Evolutionary conservation across 495 filamentous ascomycete species (phyloP).

Genomic region (Aspergillus ellipticus): DNA sequence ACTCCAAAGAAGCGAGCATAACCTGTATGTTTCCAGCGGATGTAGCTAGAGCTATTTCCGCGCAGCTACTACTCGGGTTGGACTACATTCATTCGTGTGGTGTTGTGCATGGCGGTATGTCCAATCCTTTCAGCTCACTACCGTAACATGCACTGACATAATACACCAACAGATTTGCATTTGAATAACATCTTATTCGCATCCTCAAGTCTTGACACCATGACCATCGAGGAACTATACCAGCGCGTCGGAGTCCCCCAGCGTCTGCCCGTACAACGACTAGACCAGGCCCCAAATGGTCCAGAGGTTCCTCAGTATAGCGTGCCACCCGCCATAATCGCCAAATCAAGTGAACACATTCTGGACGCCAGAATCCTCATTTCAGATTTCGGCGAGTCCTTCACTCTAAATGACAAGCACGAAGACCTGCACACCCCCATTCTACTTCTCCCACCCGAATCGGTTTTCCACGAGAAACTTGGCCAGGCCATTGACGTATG

Average conservation of each 20-base stretch:
- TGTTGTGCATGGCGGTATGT: background rate
- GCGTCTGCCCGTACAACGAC: constrained; percentile 1
- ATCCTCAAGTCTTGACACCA: background rate
- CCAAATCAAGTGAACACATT: constrained; percentile 2
- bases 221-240: constrained; percentile 4
- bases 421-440: constrained; percentile 12
- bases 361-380: constrained; percentile 7
- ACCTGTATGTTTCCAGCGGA: background rate
- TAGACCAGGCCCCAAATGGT: constrained; percentile 2
- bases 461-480: constrained; percentile 14
- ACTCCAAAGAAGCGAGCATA: background rate
- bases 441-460: constrained; percentile 14
- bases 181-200: constrained; percentile 3
- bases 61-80: background rate
- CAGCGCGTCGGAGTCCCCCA: constrained; percentile 2
- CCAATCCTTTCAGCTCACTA: background rate
- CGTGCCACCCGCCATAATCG: constrained; percentile 5
- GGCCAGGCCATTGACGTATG: constrained; percentile 17
- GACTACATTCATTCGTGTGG: background rate
- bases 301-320: constrained; percentile 2
- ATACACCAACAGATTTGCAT: constrained; percentile 10
- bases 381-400: constrained; percentile 13
- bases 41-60: background rate
- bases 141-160: background rate
- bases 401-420: constrained; percentile 4